phyloP scores from a whole-genome alignment of 768 basidiomycete genomes.

The Cystofilobasidium macerans region DNA sequence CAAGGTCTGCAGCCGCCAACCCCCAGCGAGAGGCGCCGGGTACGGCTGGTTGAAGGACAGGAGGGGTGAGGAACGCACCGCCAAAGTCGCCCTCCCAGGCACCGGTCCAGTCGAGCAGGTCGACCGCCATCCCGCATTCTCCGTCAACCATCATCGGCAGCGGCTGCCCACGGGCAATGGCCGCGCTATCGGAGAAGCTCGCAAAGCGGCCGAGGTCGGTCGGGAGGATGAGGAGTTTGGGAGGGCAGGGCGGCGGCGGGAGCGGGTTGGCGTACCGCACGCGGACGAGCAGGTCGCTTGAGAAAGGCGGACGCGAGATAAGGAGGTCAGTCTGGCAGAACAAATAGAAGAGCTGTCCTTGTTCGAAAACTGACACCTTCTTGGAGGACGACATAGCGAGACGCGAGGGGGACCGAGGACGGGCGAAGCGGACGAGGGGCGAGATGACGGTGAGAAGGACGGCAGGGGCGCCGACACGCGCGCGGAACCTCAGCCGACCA shows the following conservation, averaged over 20 bases:
- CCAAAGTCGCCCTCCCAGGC: conserved; percentile 61
- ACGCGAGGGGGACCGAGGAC: background rate
- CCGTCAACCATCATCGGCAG: conserved; percentile 94
- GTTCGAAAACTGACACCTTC: background rate
- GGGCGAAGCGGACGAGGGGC: background rate
- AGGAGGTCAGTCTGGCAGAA: background rate
- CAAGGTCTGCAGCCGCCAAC: no score
- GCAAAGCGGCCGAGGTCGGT: conserved; percentile 82
- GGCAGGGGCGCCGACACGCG: no score
- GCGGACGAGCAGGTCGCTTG: conserved; percentile 67
- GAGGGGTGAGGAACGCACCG: background rate
- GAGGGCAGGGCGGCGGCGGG: conserved; percentile 91
- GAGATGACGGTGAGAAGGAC: background rate
- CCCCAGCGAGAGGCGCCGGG: background rate
- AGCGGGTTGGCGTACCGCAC: conserved; percentile 91
- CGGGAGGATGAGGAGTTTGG: conserved; percentile 83
- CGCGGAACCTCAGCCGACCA: no score
- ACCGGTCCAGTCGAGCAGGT: conserved; percentile 68
- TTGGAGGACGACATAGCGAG: background rate
- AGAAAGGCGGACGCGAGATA: background rate
- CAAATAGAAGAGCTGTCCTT: background rate
- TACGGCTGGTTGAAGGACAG: background rate
- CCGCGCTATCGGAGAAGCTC: conserved; percentile 66
- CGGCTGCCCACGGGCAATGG: conserved; percentile 37
- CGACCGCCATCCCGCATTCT: conserved; percentile 91